Evolutionary conservation across 2,329 filamentous ascomycete genomes (phyloP).

Genomic region (Calonectria pseudoturangicola): DNA sequence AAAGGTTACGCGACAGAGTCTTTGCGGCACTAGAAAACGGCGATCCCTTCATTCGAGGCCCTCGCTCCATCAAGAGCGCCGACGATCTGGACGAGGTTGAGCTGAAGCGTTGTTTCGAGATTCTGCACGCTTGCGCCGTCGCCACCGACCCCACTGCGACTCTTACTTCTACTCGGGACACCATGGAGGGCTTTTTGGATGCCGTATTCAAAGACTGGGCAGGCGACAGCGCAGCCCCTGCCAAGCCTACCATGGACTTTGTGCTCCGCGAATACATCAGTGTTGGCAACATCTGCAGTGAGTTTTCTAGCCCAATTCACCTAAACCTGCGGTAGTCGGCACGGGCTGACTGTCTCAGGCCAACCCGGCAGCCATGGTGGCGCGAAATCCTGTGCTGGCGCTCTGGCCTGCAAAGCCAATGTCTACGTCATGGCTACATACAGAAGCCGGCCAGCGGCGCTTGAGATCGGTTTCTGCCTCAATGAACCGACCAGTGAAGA

Average conservation of each 20-base stretch:
- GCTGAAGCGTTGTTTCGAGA: slow-evolving; percentile 57
- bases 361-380: slow-evolving; percentile 45
- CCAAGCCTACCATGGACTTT: slow-evolving; percentile 56
- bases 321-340: not conserved
- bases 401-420: slow-evolving; percentile 41
- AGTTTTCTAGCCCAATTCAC: slow-evolving; percentile 16
- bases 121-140: slow-evolving; percentile 57
- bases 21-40: slow-evolving; percentile 53
- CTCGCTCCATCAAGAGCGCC: slow-evolving; percentile 48
- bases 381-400: slow-evolving; percentile 43
- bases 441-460: slow-evolving; percentile 52
- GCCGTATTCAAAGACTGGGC: slow-evolving; percentile 57
- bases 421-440: slow-evolving; percentile 55
- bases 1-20: slow-evolving; percentile 48
- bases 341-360: slow-evolving; percentile 26
- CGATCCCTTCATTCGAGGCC: slow-evolving; percentile 41
- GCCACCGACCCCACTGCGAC: slow-evolving; percentile 53
- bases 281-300: slow-evolving; percentile 56
- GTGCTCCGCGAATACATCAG: slow-evolving; percentile 52
- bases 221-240: slow-evolving; percentile 36
- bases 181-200: slow-evolving; percentile 58
- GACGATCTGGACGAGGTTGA: slow-evolving; percentile 55
- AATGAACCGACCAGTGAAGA: slow-evolving; percentile 46
- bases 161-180: slow-evolving; percentile 52
- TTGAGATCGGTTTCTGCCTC: slow-evolving; percentile 55